Percentiles rank a stretch among this genome's conserved stretches.
Conservation (phyloP, 257 asterid species). For the Nicotiana otophora region DNA sequence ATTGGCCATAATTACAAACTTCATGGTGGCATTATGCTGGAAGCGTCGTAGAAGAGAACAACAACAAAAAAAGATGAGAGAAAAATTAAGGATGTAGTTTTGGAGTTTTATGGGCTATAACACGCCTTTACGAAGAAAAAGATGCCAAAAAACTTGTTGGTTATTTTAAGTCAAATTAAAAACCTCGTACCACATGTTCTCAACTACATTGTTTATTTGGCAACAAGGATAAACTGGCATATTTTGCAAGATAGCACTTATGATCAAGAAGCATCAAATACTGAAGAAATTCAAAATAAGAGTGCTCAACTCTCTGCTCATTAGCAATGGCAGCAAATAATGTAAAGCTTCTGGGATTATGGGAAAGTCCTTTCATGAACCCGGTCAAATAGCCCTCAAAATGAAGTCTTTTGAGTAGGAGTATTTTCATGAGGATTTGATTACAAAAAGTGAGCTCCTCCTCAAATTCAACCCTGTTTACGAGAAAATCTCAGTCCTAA, state of each 20-base stretch:
- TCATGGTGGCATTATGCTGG: not conserved
- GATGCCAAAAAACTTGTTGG: not conserved
- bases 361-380: conserved; percentile 10
- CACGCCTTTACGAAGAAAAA: not conserved
- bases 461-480: not conserved
- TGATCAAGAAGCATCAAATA: not conserved
- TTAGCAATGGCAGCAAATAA: not conserved
- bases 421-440: conserved; percentile 2
- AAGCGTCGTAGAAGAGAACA: not conserved
- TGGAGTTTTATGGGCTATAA: not conserved
- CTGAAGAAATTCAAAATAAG: not conserved
- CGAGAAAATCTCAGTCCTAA: conserved; percentile 25
- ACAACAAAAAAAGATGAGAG: too few species aligned
- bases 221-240: not conserved
- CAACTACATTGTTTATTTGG: not conserved
- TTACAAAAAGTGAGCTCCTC: conserved; percentile 28
- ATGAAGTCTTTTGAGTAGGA: conserved; percentile 21
- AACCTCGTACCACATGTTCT: not conserved
- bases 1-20: too few species aligned
- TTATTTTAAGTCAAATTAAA: not conserved
- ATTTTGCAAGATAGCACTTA: not conserved
- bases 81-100: not conserved
- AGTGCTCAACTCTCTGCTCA: not conserved
- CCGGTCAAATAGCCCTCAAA: conserved; percentile 31
- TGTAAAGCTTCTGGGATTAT: conserved; percentile 13